These are phyloP conservation scores for Saturnispora sekii DNA, from an alignment of 805 yeast genomes.

Conservation along the genomic window DNA sequence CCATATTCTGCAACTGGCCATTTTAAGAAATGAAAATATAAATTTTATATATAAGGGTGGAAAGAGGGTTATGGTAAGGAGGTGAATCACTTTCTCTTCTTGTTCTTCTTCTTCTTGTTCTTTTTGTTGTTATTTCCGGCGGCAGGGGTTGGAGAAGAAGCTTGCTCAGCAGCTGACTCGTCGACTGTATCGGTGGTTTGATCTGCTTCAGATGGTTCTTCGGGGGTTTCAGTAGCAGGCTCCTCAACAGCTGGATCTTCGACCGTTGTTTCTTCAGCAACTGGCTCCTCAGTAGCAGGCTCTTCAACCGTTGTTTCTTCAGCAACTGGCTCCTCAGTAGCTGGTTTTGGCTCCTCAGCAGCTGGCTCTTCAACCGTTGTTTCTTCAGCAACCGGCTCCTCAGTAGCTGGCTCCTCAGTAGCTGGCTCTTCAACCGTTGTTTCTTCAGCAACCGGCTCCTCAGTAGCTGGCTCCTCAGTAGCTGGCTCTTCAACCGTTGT, in stretches of 20 bases:
- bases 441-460: not conserved
- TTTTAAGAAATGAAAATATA: too few species aligned
- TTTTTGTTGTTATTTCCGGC: slow-evolving; percentile 2
- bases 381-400: slow-evolving; percentile 4
- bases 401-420: slow-evolving; percentile 7
- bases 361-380: not conserved
- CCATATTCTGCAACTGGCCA: too few species aligned
- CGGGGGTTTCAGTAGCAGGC: slow-evolving; percentile 3
- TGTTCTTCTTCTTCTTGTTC: slow-evolving; percentile 10
- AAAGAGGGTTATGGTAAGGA: too few species aligned
- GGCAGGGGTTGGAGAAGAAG: not conserved
- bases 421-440: not conserved
- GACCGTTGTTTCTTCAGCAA: slow-evolving; percentile 7
- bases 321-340: slow-evolving; percentile 7
- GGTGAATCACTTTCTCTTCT: slow-evolving; percentile 11
- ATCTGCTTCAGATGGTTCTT: slow-evolving; percentile 18
- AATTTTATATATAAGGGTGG: too few species aligned
- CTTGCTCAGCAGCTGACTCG: not conserved
- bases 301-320: slow-evolving; percentile 4
- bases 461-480: slow-evolving; percentile 1
- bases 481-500: slow-evolving; percentile 4
- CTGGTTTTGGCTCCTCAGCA: slow-evolving; percentile 3
- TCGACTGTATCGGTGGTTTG: not conserved
- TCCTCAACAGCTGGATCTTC: slow-evolving; percentile 5
- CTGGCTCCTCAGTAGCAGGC: slow-evolving; percentile 6